A percentile compares a stretch with the other conserved stretches of the same genome.
Conservation (phyloP, 2,329 filamentous ascomycete species). For the Pseudogymnoascus sp. region DNA sequence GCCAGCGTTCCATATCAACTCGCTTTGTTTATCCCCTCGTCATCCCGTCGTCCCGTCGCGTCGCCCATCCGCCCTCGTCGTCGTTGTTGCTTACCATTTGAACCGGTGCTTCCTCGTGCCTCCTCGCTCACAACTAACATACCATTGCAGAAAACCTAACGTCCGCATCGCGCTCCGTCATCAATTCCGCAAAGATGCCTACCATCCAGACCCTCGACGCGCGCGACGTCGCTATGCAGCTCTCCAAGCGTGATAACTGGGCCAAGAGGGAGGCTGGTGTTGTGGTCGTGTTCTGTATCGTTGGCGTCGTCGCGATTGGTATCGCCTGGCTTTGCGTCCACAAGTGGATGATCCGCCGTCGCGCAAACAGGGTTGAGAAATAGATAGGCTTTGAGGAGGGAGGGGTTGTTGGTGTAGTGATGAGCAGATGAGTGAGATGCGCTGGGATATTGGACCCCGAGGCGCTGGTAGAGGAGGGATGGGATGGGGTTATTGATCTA, state of each 20-base stretch:
- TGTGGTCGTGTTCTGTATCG: slow-evolving; percentile 53
- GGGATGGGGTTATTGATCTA: background rate
- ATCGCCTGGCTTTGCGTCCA: slow-evolving; percentile 42
- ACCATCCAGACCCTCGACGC: slow-evolving; percentile 13
- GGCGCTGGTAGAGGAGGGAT: background rate
- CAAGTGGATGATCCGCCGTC: slow-evolving; percentile 32
- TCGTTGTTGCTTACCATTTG: background rate
- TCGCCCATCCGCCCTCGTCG: background rate
- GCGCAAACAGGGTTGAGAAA: slow-evolving; percentile 10
- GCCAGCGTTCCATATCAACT: background rate
- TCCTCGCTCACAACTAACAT: background rate
- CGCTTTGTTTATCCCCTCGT: background rate
- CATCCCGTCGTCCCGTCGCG: background rate
- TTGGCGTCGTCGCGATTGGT: slow-evolving; percentile 46
- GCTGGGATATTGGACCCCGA: background rate
- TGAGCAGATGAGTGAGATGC: background rate
- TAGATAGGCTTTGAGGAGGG: background rate
- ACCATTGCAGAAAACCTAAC: background rate
- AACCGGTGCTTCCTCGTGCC: background rate
- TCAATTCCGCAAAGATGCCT: slow-evolving; percentile 15
- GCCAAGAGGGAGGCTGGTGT: slow-evolving; percentile 49
- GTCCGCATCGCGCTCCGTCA: slow-evolving; percentile 4
- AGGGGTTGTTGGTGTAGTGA: background rate
- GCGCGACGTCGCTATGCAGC: slow-evolving; percentile 27
- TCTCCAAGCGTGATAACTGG: slow-evolving; percentile 49